Evolutionary conservation across 1,284 basidiomycete genomes (phyloP).

Genomic region (Rhodotorula mucilaginosa): DNA sequence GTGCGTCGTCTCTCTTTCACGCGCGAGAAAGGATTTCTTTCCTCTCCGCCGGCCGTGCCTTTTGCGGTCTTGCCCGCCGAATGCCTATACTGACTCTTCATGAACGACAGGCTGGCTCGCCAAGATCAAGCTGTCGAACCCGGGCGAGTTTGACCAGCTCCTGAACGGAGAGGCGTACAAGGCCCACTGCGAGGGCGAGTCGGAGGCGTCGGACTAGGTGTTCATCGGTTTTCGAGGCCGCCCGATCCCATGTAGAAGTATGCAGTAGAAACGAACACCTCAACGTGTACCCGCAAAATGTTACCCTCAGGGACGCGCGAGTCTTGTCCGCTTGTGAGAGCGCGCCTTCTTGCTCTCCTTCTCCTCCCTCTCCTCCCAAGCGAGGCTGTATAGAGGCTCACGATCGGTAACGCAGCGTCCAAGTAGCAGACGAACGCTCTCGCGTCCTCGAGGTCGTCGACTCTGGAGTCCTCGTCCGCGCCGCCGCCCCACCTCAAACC

Average conservation of each 20-base stretch:
- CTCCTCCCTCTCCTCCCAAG: no score
- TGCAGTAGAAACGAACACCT: not conserved
- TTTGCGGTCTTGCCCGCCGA: not conserved
- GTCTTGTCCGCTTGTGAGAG: not conserved
- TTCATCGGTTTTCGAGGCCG: not conserved
- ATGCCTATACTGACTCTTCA: not conserved
- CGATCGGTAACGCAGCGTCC: no score
- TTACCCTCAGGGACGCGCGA: no score
- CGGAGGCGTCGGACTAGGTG: not conserved
- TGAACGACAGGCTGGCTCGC: slow-evolving; percentile 78
- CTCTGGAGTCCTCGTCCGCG: not conserved
- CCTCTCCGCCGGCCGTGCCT: not conserved
- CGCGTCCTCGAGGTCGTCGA: not conserved
- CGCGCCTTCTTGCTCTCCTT: not conserved
- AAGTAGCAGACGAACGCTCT: not conserved
- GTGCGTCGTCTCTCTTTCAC: slow-evolving; percentile 54
- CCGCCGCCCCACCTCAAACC: not conserved
- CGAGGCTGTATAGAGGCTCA: no score
- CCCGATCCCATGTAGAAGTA: not conserved
- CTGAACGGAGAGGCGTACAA: slow-evolving; percentile 77
- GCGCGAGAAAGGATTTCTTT: not conserved
- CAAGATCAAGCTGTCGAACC: slow-evolving; percentile 80
- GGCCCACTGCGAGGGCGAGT: slow-evolving; percentile 55
- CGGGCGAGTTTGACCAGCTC: slow-evolving; percentile 71
- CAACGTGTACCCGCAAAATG: not conserved